Evolutionary conservation across 331 rosid genomes (phyloP), one percentile per base, ranked within the genome.

Genomic region (Cydonia oblonga): DNA sequence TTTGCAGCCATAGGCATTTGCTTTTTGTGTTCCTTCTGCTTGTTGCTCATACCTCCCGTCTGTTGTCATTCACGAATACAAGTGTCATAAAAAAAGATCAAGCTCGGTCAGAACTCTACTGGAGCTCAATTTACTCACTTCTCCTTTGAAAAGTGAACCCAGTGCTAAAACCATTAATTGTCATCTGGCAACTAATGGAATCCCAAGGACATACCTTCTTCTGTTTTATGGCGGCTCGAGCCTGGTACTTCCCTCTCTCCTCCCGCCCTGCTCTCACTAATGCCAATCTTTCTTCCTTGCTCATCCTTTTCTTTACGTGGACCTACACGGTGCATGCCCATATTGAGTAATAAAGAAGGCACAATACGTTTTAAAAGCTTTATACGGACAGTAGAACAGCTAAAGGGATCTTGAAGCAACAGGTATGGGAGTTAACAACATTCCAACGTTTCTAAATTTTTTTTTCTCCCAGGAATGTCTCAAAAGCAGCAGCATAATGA

Each of bases 1-100:
- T 86, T 90, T 9, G 96, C 97, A 38, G 90, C 90, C 30, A 85
- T 28, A 0, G 95, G 98, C 93, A 93, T 87, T 1, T 70, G 78
- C 84, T 93, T 93, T 84, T 82, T 89, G 72, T 81, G 92, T 54
- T 92, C 86, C 85, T 89, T 92, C 82, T 92, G 97, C 67, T 78
- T 29, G 81, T 93, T 93, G 88, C 92, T 93, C 68, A 78, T 69
- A 62, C 96, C 97, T 57, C 97, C 98, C 68, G 92, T 87, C 98
- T 93, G 86, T 70, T 33, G 29, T 16, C 46, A 20, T 33, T 22
- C 4, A 33, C 5, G 69, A 78, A 12, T 9, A 40, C 26, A 19
- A 20, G 26, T 19, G 62, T 62, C 64, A 61, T n/a, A 33, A 76
- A 10, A 6, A 77, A 44, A 26, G 35, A 9, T 24, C 20, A 69